A percentile compares a stretch with the other conserved stretches of the same genome.
Conservation (phyloP, 495 filamentous ascomycete species). For the Apodospora peruviana region DNA sequence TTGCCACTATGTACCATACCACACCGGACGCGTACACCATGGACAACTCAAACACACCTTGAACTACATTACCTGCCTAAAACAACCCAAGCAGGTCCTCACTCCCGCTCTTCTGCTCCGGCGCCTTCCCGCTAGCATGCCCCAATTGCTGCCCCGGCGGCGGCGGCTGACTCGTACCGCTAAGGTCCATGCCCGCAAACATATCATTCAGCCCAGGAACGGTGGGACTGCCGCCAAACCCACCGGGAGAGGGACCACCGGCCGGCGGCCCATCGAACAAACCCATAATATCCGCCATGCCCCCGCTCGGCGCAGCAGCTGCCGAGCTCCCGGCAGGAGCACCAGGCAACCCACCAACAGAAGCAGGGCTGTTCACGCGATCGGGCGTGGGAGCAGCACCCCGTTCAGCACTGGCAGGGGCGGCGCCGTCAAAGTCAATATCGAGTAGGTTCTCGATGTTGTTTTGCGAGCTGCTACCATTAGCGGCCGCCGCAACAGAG, state of each 20-base stretch:
- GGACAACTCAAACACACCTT: neutral
- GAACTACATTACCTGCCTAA: constrained; percentile 32
- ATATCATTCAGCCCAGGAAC: constrained; percentile 50
- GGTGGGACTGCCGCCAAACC: constrained; percentile 14
- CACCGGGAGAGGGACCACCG: constrained; percentile 13
- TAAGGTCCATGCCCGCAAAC: constrained; percentile 74
- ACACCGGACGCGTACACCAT: too few species aligned
- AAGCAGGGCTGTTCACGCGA: constrained; percentile 61
- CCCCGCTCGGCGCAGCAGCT: constrained; percentile 41
- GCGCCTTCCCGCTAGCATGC: constrained; percentile 14
- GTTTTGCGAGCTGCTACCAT: constrained; percentile 55
- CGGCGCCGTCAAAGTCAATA: constrained; percentile 95
- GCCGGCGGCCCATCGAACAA: constrained; percentile 54
- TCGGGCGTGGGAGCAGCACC: constrained; percentile 69
- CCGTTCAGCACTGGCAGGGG: constrained; percentile 80
- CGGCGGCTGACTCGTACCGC: constrained; percentile 53
- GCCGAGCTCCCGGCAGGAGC: too few species aligned
- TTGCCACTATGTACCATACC: too few species aligned
- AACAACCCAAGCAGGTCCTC: constrained; percentile 91
- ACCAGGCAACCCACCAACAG: constrained; percentile 17
- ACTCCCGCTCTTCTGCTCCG: constrained; percentile 58
- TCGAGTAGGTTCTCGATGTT: constrained; percentile 95
- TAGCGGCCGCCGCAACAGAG: constrained; percentile 61
- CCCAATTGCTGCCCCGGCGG: constrained; percentile 46
- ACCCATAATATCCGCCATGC: constrained; percentile 87